phyloP scores from a whole-genome alignment of 2,329 filamentous ascomycete genomes.

The Fusarium sp. region DNA sequence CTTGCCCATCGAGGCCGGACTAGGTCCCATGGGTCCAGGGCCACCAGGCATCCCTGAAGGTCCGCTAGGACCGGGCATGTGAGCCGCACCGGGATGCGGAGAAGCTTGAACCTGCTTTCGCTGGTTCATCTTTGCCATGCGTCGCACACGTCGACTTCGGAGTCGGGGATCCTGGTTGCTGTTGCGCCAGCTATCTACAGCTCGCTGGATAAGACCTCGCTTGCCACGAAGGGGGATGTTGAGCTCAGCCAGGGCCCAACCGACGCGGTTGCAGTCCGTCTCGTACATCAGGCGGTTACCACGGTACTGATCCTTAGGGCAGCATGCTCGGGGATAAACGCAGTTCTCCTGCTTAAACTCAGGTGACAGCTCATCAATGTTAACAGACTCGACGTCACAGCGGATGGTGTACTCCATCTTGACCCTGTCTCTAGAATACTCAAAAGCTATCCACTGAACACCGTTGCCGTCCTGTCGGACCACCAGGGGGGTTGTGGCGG shows the following conservation, averaged over 20 bases:
- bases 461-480: conserved; percentile 96
- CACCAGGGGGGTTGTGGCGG: conserved; percentile 93
- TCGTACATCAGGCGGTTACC: conserved; percentile 97
- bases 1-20: conserved; percentile 73
- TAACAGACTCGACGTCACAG: conserved; percentile 97
- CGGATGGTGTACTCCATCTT: conserved; percentile 99
- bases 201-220: conserved; percentile 94
- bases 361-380: conserved; percentile 84
- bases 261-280: conserved; percentile 99
- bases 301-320: conserved; percentile 94
- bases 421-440: conserved; percentile 95
- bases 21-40: conserved; percentile 73
- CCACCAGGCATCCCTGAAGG: conserved; percentile 75
- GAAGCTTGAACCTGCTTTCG: conserved; percentile 79
- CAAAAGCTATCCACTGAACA: conserved; percentile 98
- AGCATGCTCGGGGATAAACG: conserved; percentile 96
- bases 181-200: conserved; percentile 98
- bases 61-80: conserved; percentile 78
- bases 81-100: conserved; percentile 68
- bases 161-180: conserved; percentile 96
- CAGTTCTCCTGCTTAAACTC: conserved; percentile 99
- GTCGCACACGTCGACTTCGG: conserved; percentile 89
- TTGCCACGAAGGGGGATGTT: conserved; percentile 94
- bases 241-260: conserved; percentile 96
- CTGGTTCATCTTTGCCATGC: conserved; percentile 96